These are phyloP conservation scores for Diutina rugosa DNA, from an alignment of 1,139 yeast species.

Conservation along the genomic window DNA sequence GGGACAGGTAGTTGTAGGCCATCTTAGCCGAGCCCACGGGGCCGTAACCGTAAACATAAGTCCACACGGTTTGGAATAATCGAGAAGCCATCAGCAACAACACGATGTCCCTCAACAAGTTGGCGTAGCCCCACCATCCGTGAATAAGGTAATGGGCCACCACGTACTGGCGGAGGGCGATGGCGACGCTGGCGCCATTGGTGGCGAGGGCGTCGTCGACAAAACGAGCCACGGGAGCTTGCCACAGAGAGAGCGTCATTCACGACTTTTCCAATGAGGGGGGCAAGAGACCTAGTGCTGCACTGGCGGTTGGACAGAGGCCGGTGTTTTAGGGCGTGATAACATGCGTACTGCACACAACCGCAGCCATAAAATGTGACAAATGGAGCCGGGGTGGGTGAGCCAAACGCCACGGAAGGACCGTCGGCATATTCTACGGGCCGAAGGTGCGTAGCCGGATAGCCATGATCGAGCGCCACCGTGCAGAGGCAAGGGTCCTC, in stretches of 20 bases:
- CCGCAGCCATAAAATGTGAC: neutral
- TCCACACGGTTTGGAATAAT: neutral
- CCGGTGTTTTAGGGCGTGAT: neutral
- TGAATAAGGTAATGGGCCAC: neutral
- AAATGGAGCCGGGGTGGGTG: neutral
- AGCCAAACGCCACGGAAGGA: neutral
- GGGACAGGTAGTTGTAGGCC: neutral
- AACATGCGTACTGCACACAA: neutral
- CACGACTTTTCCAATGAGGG: neutral
- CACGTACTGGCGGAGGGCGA: neutral
- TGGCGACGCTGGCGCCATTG: neutral
- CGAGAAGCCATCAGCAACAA: neutral
- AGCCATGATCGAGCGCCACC: too few relatives aligned
- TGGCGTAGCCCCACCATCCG: neutral
- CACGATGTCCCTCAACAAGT: neutral
- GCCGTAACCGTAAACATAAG: neutral
- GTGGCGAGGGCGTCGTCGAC: conserved; percentile 1
- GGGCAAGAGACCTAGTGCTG: neutral
- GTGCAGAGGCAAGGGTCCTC: too few relatives aligned
- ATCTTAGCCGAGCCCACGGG: neutral
- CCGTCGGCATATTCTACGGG: neutral
- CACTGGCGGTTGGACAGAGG: neutral
- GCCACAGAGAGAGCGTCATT: neutral
- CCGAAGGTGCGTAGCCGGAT: neutral
- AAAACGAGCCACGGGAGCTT: neutral